Evolutionary conservation across 495 filamentous ascomycete species (phyloP), one percentile per base, ranked within the genome.

Genomic region (Friedmanniomyces simplex): DNA sequence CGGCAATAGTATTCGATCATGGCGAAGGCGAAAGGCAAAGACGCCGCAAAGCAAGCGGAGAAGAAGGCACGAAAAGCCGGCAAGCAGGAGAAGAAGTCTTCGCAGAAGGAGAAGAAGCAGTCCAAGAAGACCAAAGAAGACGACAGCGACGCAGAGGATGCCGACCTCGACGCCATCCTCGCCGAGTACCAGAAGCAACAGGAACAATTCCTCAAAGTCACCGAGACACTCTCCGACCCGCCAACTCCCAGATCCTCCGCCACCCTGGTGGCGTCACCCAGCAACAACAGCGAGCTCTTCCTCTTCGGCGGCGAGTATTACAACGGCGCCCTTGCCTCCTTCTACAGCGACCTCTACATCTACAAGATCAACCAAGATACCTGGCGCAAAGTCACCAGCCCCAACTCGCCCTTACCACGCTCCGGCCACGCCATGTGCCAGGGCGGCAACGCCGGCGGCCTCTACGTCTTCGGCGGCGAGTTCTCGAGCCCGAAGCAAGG

Each of bases 161-260:
- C 91, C n/a, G 93, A 98, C 72, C 75, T 98, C 42, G 93, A 98
- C 69, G 82, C 84, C n/a, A 89, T 98, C n/a, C 83, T 97, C 13
- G 90, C 89, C 18, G 88, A 93, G 71, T 97, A 95, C 67, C 81
- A 79, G 54, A 68, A 69, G 55, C 68, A 78, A 72, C 93, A 98
- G 74, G 91, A 93, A 55, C 84, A 85, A 63, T 96, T 93, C 65
- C 80, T 91, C 60, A 95, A 95, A 74, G 81, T 98, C 65, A 96
- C 91, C 3, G 93, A 98, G 71, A 77, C 79, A 8, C 68, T 77
- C 1, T 83, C 79, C n/a, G 81, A 75, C 10, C 88, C 93, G 46
- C 93, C 91, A 1, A 79, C 82, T 21, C 78, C 90, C 16, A 81
- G 93, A 12, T 79, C 85, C 3, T 90, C 88, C 21, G 77, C 87